Percentiles rank a stretch among this genome's conserved stretches.
Conservation (phyloP, 352 stramenopile genomes). For the Globisporangium cederbergense region DNA sequence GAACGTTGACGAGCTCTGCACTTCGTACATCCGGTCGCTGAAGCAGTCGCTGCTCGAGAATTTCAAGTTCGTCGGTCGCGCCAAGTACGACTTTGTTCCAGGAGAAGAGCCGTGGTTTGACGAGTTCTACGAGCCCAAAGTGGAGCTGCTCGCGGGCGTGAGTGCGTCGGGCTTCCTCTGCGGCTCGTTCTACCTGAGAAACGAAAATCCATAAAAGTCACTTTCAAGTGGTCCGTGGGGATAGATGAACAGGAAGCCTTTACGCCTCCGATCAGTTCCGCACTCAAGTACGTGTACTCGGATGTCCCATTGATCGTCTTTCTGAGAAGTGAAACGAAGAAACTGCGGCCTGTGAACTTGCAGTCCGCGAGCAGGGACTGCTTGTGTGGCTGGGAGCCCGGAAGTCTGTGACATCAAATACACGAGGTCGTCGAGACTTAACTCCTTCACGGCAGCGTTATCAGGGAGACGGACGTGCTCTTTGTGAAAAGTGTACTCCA, state of each 20-base stretch:
- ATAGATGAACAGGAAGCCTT: not conserved
- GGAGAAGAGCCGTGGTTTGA: no score
- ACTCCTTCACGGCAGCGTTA: not conserved
- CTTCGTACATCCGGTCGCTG: not conserved
- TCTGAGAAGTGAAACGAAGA: not conserved
- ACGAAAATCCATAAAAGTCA: not conserved
- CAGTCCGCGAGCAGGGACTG: not conserved
- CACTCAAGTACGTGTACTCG: not conserved
- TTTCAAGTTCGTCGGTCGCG: not conserved
- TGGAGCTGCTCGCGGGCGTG: constrained; percentile 4
- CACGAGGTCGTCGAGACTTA: not conserved
- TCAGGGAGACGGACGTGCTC: not conserved
- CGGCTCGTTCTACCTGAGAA: not conserved
- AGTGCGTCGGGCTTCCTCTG: not conserved
- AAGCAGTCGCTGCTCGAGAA: not conserved
- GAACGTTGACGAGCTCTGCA: not conserved
- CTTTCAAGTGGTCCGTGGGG: no score
- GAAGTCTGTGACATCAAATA: not conserved
- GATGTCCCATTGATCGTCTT: not conserved
- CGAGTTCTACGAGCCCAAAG: no score
- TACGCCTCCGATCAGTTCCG: not conserved
- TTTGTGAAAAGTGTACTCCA: not conserved
- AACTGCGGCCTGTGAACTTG: not conserved
- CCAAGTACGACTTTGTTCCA: not conserved
- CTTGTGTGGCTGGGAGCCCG: not conserved